Percentiles rank a stretch among this genome's conserved stretches.
phyloP scores from a whole-genome alignment of 2,329 filamentous ascomycete genomes.

The Fusarium neocosmosporiellum region DNA sequence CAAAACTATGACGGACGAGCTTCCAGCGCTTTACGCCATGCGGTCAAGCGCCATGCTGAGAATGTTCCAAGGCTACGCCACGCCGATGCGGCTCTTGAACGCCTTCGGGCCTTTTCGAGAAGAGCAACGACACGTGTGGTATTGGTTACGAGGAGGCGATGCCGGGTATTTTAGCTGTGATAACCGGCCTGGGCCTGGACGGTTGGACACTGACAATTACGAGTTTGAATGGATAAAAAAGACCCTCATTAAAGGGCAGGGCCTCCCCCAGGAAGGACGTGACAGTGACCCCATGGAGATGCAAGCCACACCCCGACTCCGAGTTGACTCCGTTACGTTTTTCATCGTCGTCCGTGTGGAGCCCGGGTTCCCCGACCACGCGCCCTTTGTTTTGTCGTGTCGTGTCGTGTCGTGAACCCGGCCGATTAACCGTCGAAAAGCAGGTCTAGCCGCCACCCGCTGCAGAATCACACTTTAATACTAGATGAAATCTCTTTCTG shows the following conservation, averaged over 20 bases:
- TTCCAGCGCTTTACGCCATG: slow-evolving; percentile 25
- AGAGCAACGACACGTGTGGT: not conserved
- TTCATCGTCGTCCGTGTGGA: slow-evolving; percentile 16
- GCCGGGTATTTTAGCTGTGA: not conserved
- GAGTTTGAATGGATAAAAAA: slow-evolving; percentile 24
- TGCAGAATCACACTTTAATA: not conserved
- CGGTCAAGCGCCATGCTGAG: slow-evolving; percentile 10
- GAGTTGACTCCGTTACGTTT: slow-evolving; percentile 15
- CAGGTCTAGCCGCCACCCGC: slow-evolving; percentile 25
- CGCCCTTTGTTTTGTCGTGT: slow-evolving; percentile 6
- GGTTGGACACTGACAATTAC: slow-evolving; percentile 15
- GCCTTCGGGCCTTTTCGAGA: slow-evolving; percentile 27
- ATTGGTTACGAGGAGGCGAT: not conserved
- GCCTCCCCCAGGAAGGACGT: not conserved
- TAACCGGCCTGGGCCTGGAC: not conserved
- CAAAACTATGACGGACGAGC: slow-evolving; percentile 15
- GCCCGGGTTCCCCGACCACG: slow-evolving; percentile 28
- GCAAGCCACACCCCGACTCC: not conserved
- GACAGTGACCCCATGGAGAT: slow-evolving; percentile 9
- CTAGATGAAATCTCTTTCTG: slow-evolving; percentile 12
- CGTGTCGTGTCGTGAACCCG: not conserved
- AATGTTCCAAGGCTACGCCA: slow-evolving; percentile 22
- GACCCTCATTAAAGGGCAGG: not conserved
- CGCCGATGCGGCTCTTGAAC: slow-evolving; percentile 21
- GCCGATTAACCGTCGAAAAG: slow-evolving; percentile 31